Base-by-base conservation (phyloP, 2,329 filamentous ascomycete species). In the Xylariales sp. region DNA sequence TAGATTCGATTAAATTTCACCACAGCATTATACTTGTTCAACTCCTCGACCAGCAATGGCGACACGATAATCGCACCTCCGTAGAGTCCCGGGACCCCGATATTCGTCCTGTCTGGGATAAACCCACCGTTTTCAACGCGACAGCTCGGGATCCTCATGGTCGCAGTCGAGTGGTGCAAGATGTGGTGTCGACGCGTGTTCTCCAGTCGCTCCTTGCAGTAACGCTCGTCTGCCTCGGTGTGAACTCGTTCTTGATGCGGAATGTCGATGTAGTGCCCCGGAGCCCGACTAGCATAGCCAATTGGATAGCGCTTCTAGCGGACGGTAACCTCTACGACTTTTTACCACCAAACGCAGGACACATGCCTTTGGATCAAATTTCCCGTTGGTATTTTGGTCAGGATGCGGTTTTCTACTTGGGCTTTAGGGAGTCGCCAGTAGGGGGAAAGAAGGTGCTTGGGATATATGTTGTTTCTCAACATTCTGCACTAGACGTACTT, bases 241-340 rank as follows among this genome's bases (percentile, higher is more conserved):
- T 50, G 6, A 63, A 63, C 52, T 63, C 30, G 61, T 49, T n/a
- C 36, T 43, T 63, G 52, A 63, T 63, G 61, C 50, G 52, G n/a
- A 57, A 63, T 30, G 18, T 50, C 45, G 28, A 39, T 14, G 28
- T 57, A 48, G 30, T 63, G 28, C 61, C 61, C 41, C 61, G 61
- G 18, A 63, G 61, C 34, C 61, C 61, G 41, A 63, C 61, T 2
- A 56, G 9, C 30, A 63, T 63, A 39, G 61, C 41, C 8, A 63
- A 63, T 34, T 63, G 52, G 61, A 56, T 63, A 12, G 61, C 61
- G 52, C 52, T 63, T 28, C 34, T 63, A 5, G 61, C 52, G 3
- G 61, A 63, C 34, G 36, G 52, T 16, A 63, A 63, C 18, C 53
- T 57, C 23, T 2, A 50, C 14, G 30, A 63, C 43, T 63, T 49